phyloP scores from a whole-genome alignment of 192 early-diverging fungal genomes.

The Linnemannia exigua region DNA sequence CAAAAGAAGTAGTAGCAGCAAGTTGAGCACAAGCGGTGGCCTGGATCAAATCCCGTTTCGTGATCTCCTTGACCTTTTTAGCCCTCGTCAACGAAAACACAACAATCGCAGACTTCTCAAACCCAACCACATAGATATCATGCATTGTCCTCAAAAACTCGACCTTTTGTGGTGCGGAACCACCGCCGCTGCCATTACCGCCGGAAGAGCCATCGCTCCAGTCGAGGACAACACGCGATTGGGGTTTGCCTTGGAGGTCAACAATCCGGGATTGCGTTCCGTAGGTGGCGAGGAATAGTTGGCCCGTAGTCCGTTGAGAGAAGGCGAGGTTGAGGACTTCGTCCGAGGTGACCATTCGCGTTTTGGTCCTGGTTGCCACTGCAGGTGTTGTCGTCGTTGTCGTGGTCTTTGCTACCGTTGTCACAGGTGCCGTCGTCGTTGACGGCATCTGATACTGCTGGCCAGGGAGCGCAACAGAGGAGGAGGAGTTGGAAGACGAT shows the following conservation, averaged over 20 bases:
- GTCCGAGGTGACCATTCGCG: slow-evolving; percentile 54
- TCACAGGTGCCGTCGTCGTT: neutral
- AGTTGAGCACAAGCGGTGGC: neutral
- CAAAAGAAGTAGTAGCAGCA: neutral
- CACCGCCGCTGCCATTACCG: neutral
- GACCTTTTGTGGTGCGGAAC: slow-evolving; percentile 42
- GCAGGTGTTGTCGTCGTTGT: neutral
- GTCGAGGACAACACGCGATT: slow-evolving; percentile 41
- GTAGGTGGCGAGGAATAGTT: slow-evolving; percentile 45
- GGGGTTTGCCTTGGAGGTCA: slow-evolving; percentile 38
- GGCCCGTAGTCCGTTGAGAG: slow-evolving; percentile 25
- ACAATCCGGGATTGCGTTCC: slow-evolving; percentile 49
- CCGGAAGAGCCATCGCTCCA: slow-evolving; percentile 7
- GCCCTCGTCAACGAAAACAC: slow-evolving; percentile 38
- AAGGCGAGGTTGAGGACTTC: slow-evolving; percentile 42
- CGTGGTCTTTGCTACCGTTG: too few relatives aligned
- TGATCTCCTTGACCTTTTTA: slow-evolving; percentile 38
- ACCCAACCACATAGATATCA: slow-evolving; percentile 52
- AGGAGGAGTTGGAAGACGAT: slow-evolving; percentile 13
- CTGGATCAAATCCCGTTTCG: slow-evolving; percentile 35
- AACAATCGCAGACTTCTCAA: slow-evolving; percentile 40
- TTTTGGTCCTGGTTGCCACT: slow-evolving; percentile 17
- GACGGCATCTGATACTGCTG: neutral
- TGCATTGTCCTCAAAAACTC: slow-evolving; percentile 37
- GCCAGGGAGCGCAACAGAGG: neutral